These are phyloP conservation scores for Daedaleopsis sinensis DNA, from an alignment of 768 basidiomycete species.

Conservation along the genomic window DNA sequence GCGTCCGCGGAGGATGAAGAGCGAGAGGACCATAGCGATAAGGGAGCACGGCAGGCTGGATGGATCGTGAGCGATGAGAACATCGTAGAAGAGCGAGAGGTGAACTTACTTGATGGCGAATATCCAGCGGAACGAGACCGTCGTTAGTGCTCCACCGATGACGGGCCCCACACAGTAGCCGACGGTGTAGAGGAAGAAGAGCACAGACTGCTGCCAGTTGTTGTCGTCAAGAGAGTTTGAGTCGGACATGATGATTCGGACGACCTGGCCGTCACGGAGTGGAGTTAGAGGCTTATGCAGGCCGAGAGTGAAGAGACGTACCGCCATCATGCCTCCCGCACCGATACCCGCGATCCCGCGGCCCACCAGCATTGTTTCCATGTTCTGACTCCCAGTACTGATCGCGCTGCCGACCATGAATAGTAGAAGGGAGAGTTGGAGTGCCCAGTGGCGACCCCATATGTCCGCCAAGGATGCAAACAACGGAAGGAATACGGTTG, in stretches of 20 bases:
- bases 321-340: conserved; percentile 47
- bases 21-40: conserved; percentile 41
- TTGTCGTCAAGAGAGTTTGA: conserved; percentile 44
- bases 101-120: conserved; percentile 54
- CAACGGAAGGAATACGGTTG: conserved; percentile 55
- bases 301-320: conserved; percentile 14
- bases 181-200: conserved; percentile 47
- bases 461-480: conserved; percentile 54
- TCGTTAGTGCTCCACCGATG: conserved; percentile 45
- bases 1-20: conserved; percentile 43
- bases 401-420: conserved; percentile 51
- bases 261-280: conserved; percentile 33
- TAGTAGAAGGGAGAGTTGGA: conserved; percentile 46
- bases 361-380: conserved; percentile 48
- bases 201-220: conserved; percentile 42
- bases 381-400: conserved; percentile 49
- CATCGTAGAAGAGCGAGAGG: neutral
- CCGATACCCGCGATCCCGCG: conserved; percentile 53
- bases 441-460: conserved; percentile 50
- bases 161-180: conserved; percentile 49
- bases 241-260: conserved; percentile 49
- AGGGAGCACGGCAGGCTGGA: conserved; percentile 43
- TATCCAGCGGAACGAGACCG: conserved; percentile 52
- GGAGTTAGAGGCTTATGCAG: conserved; percentile 13
- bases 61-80: neutral